A percentile compares a stretch with the other conserved stretches of the same genome.
Conservation (phyloP, 2,329 filamentous ascomycete genomes). For the Ilyonectria sp. region DNA sequence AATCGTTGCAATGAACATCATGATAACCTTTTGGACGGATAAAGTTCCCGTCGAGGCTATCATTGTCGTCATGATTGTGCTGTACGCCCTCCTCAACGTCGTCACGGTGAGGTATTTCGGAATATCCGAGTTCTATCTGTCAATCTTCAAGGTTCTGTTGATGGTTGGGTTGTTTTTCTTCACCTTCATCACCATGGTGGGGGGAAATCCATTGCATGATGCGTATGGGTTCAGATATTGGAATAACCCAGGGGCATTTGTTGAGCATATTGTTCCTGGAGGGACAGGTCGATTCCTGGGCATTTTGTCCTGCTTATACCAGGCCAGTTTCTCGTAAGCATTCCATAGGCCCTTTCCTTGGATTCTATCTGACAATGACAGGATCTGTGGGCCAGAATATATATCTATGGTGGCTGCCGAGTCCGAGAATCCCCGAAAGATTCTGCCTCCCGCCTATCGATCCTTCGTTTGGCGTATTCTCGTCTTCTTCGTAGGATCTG, state of each 20-base stretch:
- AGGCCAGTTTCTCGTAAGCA: constrained; percentile 29
- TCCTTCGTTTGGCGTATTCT: constrained; percentile 81
- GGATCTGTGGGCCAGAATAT: constrained; percentile 28
- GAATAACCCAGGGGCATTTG: constrained; percentile 24
- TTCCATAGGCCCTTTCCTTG: neutral
- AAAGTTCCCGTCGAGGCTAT: constrained; percentile 47
- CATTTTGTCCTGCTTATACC: constrained; percentile 25
- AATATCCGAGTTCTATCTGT: constrained; percentile 25
- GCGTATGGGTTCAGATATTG: constrained; percentile 26
- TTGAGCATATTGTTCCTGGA: constrained; percentile 18
- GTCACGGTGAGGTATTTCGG: constrained; percentile 29
- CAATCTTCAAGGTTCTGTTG: constrained; percentile 21
- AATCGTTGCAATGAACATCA: constrained; percentile 47
- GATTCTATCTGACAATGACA: neutral
- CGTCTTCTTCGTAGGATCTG: constrained; percentile 77
- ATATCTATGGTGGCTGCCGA: constrained; percentile 29
- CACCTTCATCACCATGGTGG: constrained; percentile 28
- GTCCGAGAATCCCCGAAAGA: constrained; percentile 63
- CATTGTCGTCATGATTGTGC: constrained; percentile 30
- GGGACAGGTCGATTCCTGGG: constrained; percentile 15
- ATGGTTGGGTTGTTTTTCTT: constrained; percentile 20
- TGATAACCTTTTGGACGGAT: constrained; percentile 47
- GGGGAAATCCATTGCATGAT: constrained; percentile 22
- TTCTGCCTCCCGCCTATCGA: constrained; percentile 80
- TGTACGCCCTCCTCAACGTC: constrained; percentile 55